Conservation (phyloP, 2,329 filamentous ascomycete genomes). For the Podosphaera fusca region DNA sequence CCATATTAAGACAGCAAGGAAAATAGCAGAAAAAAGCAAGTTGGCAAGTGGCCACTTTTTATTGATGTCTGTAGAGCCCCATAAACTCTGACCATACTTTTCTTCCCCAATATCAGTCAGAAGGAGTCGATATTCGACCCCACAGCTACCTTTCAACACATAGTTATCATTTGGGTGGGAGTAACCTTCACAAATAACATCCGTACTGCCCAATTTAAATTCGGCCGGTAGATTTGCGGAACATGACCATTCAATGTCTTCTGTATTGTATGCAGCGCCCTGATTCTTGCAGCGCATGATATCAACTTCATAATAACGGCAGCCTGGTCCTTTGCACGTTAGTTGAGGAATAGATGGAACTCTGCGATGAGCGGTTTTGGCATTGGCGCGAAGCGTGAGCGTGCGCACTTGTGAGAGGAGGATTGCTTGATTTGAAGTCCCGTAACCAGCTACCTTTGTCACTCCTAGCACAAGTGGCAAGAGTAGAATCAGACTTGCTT, state of each 20-base stretch:
- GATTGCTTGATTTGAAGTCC: conserved; percentile 22
- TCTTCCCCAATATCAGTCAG: conserved; percentile 56
- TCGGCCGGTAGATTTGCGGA: conserved; percentile 35
- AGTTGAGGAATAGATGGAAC: conserved; percentile 57
- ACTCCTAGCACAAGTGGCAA: conserved; percentile 8
- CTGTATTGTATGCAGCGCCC: conserved; percentile 51
- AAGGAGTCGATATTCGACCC: conserved; percentile 64
- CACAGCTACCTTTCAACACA: conserved; percentile 79
- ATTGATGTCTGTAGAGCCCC: not conserved
- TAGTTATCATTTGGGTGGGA: conserved; percentile 52
- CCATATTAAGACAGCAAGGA: conserved; percentile 33
- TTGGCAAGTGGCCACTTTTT: conserved; percentile 16
- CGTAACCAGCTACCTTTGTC: not conserved
- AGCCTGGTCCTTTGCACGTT: conserved; percentile 41
- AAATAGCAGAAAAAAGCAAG: conserved; percentile 35
- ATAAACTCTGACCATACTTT: conserved; percentile 27
- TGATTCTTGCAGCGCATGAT: conserved; percentile 77
- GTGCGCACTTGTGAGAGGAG: conserved; percentile 46
- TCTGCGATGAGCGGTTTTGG: conserved; percentile 52
- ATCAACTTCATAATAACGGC: conserved; percentile 38
- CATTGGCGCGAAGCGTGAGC: conserved; percentile 49
- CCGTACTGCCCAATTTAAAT: conserved; percentile 55
- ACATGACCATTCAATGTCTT: conserved; percentile 86
- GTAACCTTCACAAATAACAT: conserved; percentile 87
- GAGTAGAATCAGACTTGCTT: conserved; percentile 10